These are phyloP conservation scores for Dothistroma septosporum DNA, from an alignment of 2,329 filamentous ascomycete genomes.

Conservation along the genomic window DNA sequence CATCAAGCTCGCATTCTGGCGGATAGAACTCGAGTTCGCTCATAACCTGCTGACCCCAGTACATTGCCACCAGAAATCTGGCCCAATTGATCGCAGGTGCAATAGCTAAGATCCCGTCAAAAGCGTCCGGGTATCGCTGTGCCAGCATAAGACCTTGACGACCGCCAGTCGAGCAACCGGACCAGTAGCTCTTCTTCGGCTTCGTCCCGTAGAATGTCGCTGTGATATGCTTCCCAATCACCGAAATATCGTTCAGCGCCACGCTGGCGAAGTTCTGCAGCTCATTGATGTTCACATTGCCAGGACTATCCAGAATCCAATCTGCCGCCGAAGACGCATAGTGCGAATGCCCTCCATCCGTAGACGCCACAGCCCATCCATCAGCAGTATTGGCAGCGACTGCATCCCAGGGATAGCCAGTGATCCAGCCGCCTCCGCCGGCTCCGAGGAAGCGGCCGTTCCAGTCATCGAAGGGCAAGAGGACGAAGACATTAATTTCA, in stretches of 20 bases:
- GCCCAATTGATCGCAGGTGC: constrained; percentile 37
- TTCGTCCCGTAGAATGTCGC: constrained; percentile 30
- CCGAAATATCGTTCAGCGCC: constrained; percentile 32
- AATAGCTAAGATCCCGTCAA: constrained; percentile 38
- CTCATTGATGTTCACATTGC: constrained; percentile 33
- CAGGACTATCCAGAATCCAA: constrained; percentile 26
- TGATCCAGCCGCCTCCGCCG: constrained; percentile 39
- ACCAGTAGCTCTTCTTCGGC: constrained; percentile 36
- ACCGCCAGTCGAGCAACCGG: constrained; percentile 38
- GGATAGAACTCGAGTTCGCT: constrained; percentile 22
- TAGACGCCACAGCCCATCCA: constrained; percentile 27
- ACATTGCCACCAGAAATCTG: constrained; percentile 20
- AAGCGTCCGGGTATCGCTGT: constrained; percentile 35
- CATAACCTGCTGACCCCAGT: constrained; percentile 31
- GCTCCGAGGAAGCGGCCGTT: constrained; percentile 37
- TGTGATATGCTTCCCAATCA: constrained; percentile 31
- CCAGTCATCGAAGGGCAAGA: constrained; percentile 34
- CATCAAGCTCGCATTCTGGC: constrained; percentile 31
- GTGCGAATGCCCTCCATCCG: constrained; percentile 26
- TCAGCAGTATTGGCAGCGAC: constrained; percentile 15
- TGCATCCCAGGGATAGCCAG: constrained; percentile 2
- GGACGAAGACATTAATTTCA: constrained; percentile 31
- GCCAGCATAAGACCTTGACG: constrained; percentile 37
- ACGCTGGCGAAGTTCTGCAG: constrained; percentile 34
- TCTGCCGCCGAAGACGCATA: constrained; percentile 7